phyloP scores from a whole-genome alignment of 768 basidiomycete species.

The Termitomyces sp. region DNA sequence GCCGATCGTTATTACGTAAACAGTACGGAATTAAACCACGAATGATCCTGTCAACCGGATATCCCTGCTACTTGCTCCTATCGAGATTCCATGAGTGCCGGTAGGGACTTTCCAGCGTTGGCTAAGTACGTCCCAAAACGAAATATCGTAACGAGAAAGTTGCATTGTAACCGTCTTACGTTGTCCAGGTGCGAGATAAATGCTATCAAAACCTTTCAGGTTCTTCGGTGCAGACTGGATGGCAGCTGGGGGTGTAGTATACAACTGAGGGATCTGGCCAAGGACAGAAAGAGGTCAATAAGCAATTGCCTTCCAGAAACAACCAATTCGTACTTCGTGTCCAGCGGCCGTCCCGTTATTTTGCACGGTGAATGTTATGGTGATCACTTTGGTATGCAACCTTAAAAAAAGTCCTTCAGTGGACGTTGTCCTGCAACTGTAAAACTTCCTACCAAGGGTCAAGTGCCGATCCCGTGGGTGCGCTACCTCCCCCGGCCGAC shows the following conservation, averaged over 20 bases:
- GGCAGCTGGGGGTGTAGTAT: slow-evolving; percentile 43
- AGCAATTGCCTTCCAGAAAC: neutral
- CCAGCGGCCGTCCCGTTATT: slow-evolving; percentile 53
- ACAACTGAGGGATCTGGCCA: slow-evolving; percentile 49
- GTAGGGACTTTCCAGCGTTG: slow-evolving; percentile 53
- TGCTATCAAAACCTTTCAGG: slow-evolving; percentile 52
- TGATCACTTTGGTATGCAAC: slow-evolving; percentile 48
- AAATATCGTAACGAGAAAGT: slow-evolving; percentile 46
- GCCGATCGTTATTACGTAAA: slow-evolving; percentile 8
- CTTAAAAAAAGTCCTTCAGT: slow-evolving; percentile 19
- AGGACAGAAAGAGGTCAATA: neutral
- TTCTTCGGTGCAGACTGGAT: slow-evolving; percentile 43
- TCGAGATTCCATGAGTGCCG: slow-evolving; percentile 39
- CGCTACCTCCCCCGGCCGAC: slow-evolving; percentile 34
- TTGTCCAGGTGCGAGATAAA: slow-evolving; percentile 38
- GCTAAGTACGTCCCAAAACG: slow-evolving; percentile 46
- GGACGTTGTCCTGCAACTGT: neutral
- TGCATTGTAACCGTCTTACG: slow-evolving; percentile 40
- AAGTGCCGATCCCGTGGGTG: slow-evolving; percentile 43
- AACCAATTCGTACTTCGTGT: slow-evolving; percentile 37
- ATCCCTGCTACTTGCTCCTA: slow-evolving; percentile 49
- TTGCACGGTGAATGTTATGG: slow-evolving; percentile 43
- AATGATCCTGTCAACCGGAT: slow-evolving; percentile 38
- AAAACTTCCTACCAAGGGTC: slow-evolving; percentile 38
- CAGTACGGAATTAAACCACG: slow-evolving; percentile 20